These are phyloP conservation scores for Cordyceps tenuipes DNA, from an alignment of 2,329 filamentous ascomycete genomes.

Conservation along the genomic window DNA sequence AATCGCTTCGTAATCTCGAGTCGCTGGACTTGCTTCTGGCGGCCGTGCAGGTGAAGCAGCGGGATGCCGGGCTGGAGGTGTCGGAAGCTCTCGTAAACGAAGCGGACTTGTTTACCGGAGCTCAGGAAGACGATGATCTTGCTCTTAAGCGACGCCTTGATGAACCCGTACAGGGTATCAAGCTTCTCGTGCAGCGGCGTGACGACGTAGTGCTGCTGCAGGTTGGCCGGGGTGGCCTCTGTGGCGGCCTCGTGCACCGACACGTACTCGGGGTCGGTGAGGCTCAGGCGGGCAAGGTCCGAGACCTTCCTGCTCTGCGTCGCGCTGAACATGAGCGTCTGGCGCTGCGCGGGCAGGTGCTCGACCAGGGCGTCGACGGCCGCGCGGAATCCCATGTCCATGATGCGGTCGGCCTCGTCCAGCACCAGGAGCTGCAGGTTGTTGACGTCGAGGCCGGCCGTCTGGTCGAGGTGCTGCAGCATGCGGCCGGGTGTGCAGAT, in stretches of 20 bases:
- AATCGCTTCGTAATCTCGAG: conserved; percentile 84
- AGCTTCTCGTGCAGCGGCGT: conserved; percentile 83
- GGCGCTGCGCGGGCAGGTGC: conserved; percentile 74
- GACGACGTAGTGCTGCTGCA: conserved; percentile 87
- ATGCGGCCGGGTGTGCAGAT: conserved; percentile 93
- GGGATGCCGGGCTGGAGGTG: conserved; percentile 92
- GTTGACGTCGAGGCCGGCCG: conserved; percentile 78
- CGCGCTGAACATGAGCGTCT: conserved; percentile 91
- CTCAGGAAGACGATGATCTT: conserved; percentile 96
- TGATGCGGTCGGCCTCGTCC: conserved; percentile 91
- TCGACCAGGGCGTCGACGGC: conserved; percentile 89
- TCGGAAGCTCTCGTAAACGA: conserved; percentile 87
- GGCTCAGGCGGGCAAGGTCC: conserved; percentile 78
- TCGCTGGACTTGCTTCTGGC: conserved; percentile 84
- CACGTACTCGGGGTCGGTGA: conserved; percentile 89
- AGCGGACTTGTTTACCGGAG: conserved; percentile 92
- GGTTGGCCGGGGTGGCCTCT: conserved; percentile 69
- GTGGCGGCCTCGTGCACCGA: conserved; percentile 80
- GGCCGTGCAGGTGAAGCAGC: conserved; percentile 83
- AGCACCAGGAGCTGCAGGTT: conserved; percentile 88
- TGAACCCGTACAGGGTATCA: conserved; percentile 86
- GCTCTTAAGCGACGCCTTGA: conserved; percentile 80
- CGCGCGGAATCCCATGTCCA: conserved; percentile 93
- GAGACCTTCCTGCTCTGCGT: conserved; percentile 94
- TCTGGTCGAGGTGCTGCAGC: conserved; percentile 92